Evolutionary conservation across 371 early-diverging fungal species (phyloP), one percentile per base, ranked within the genome.

Genomic region (Sporodiniella umbellata): DNA sequence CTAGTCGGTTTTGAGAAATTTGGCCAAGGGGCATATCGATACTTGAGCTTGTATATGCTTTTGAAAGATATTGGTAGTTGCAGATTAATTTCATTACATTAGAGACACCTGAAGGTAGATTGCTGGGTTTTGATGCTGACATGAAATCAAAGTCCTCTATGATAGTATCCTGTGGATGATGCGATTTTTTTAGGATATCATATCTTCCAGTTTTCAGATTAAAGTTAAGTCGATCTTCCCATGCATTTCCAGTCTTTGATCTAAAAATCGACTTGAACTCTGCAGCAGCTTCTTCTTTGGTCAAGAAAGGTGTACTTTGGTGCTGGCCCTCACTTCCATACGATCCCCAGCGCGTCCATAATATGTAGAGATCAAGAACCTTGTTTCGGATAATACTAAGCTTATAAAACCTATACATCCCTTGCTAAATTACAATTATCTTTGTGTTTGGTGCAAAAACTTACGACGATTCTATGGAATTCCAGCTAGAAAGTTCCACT

Each of bases 241-340:
- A 85, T 4, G 14, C 17, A 40, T 81, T 83, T 14, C 77, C 79
- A 4, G 82, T 69, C 54, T 85, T 85, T 18, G 79, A 31, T 26
- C 71, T 78, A 66, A 83, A 85, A 23, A 85, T 72, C 2, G 78
- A 65, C 48, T 72, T 64, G 68, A 83, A 85, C 35, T 83, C 85
- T 3, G 39, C 39, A 21, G 80, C 62, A 28, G 72, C 73, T 22
- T 73, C 81, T 42, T 78, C 78, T 24, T 68, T 62, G 12, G 60
- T 58, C 24, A 67, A 40, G 50, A 55, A 79, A 0, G 85, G 85
- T 10, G 85, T 83, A 44, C 72, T 72, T 61, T 85, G 85, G 54
- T 73, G 70, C 69, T 75, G 75, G 14, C 82, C 82, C 33, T 58
- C 63, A 35, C 68, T 58, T 15, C 78, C 80, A 40, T 75, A 53